A percentile compares a stretch with the other conserved stretches of the same genome.
These are phyloP conservation scores for Rhodotorula sp. DNA, from an alignment of 1,284 basidiomycete species.

Conservation along the genomic window DNA sequence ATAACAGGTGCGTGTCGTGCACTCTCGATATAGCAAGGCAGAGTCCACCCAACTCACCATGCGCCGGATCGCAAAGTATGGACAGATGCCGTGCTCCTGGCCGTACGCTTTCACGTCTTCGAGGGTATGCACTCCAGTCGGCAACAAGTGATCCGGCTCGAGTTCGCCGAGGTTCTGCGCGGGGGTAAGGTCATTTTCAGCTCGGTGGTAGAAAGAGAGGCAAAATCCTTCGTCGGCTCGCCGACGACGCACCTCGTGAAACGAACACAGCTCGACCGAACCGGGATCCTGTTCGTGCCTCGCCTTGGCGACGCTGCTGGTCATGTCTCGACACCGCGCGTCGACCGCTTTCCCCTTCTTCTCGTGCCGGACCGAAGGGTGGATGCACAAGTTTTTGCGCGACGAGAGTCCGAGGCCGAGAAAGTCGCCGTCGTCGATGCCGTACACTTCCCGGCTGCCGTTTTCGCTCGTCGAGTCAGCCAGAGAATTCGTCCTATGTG, in stretches of 20 bases:
- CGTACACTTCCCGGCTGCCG: slow-evolving; percentile 58
- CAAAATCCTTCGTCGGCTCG: too few species aligned
- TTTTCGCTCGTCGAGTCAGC: slow-evolving; percentile 21
- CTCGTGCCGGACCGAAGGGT: slow-evolving; percentile 89
- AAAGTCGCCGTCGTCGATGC: slow-evolving; percentile 76
- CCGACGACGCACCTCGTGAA: slow-evolving; percentile 73
- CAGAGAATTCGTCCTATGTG: too few species aligned
- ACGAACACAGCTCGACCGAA: slow-evolving; percentile 87
- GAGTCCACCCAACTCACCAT: slow-evolving; percentile 76
- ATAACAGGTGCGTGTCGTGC: too few species aligned
- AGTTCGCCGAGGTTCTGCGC: slow-evolving; percentile 69
- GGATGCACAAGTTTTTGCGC: slow-evolving; percentile 94
- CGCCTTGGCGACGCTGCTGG: slow-evolving; percentile 71
- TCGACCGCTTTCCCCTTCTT: slow-evolving; percentile 98
- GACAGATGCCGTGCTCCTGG: slow-evolving; percentile 80
- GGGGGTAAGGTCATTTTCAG: neutral
- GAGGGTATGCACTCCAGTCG: slow-evolving; percentile 88
- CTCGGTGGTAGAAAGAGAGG: neutral
- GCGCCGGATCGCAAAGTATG: slow-evolving; percentile 93
- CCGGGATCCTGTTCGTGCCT: slow-evolving; percentile 5
- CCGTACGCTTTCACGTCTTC: slow-evolving; percentile 91
- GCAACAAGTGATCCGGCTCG: slow-evolving; percentile 81
- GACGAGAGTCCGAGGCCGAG: slow-evolving; percentile 90
- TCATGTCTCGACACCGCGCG: slow-evolving; percentile 93
- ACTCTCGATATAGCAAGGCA: neutral